These are phyloP conservation scores for Eremomyces bilateralis DNA, from an alignment of 495 filamentous ascomycete species.

Conservation along the genomic window DNA sequence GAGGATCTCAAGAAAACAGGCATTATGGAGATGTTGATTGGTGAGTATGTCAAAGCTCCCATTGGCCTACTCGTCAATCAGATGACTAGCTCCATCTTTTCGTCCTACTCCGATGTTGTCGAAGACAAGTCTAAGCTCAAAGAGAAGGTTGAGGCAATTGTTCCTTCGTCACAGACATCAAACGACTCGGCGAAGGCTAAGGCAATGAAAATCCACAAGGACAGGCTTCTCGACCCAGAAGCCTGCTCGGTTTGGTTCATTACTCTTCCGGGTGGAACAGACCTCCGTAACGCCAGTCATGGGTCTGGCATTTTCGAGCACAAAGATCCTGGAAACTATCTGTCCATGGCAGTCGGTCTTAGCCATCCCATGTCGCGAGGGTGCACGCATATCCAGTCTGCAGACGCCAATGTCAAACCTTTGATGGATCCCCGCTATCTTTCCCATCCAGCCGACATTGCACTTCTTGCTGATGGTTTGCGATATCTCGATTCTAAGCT, in stretches of 20 bases:
- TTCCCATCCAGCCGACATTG: too few relatives aligned
- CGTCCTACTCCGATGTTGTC: too few relatives aligned
- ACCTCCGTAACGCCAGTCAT: background rate
- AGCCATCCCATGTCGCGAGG: constrained; percentile 8
- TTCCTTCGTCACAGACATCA: too few relatives aligned
- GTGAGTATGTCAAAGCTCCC: background rate
- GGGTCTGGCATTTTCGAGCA: background rate
- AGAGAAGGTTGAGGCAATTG: background rate
- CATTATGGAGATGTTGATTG: constrained; percentile 4
- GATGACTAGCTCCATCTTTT: background rate
- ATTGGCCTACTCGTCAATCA: background rate
- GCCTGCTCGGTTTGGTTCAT: too few relatives aligned
- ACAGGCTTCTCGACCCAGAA: background rate
- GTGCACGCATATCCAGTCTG: constrained; percentile 7
- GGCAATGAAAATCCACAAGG: background rate
- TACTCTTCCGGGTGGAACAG: background rate
- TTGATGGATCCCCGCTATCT: constrained; percentile 7
- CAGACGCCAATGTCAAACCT: constrained; percentile 1
- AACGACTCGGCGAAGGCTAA: too few relatives aligned
- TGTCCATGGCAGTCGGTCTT: background rate
- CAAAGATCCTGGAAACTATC: background rate
- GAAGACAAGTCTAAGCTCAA: too few relatives aligned
- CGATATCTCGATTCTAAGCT: too few relatives aligned
- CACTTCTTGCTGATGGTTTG: too few relatives aligned
- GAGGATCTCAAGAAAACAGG: constrained; percentile 4